phyloP scores from a whole-genome alignment of 108 stramenopile genomes.

The Cyclostephanos tholiformis region DNA sequence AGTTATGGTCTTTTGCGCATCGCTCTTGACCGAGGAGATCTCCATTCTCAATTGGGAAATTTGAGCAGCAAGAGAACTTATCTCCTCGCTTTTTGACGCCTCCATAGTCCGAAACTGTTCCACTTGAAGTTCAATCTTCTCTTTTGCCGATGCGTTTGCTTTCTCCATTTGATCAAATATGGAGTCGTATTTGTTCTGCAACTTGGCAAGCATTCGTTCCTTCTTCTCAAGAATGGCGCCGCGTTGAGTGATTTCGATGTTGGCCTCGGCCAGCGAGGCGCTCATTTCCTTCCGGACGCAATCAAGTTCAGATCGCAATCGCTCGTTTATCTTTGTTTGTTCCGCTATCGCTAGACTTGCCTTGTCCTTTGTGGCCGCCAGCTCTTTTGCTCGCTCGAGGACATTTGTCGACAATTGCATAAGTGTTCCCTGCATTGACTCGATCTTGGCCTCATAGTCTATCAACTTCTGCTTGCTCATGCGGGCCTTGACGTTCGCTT shows the following conservation, averaged over 20 bases:
- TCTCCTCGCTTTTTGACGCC: slow-evolving; percentile 3
- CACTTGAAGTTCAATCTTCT: slow-evolving; percentile 9
- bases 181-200: slow-evolving; percentile 22
- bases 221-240: slow-evolving; percentile 27
- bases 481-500: too few relatives aligned
- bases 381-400: too few relatives aligned
- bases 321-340: too few relatives aligned
- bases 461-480: too few relatives aligned
- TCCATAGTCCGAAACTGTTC: slow-evolving; percentile 4
- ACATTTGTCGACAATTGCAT: too few relatives aligned
- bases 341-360: too few relatives aligned
- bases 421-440: too few relatives aligned
- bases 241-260: slow-evolving; percentile 28
- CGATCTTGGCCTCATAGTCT: too few relatives aligned
- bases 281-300: too few relatives aligned
- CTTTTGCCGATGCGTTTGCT: slow-evolving; percentile 11
- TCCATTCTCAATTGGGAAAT: slow-evolving; percentile 22
- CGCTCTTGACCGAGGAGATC: background rate
- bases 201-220: slow-evolving; percentile 31
- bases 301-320: too few relatives aligned
- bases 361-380: too few relatives aligned
- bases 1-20: slow-evolving; percentile 13
- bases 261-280: slow-evolving; percentile 29
- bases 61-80: background rate
- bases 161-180: slow-evolving; percentile 21